Conservation (phyloP, 2,329 filamentous ascomycete genomes). For the Trichoderma cornu-damae region DNA sequence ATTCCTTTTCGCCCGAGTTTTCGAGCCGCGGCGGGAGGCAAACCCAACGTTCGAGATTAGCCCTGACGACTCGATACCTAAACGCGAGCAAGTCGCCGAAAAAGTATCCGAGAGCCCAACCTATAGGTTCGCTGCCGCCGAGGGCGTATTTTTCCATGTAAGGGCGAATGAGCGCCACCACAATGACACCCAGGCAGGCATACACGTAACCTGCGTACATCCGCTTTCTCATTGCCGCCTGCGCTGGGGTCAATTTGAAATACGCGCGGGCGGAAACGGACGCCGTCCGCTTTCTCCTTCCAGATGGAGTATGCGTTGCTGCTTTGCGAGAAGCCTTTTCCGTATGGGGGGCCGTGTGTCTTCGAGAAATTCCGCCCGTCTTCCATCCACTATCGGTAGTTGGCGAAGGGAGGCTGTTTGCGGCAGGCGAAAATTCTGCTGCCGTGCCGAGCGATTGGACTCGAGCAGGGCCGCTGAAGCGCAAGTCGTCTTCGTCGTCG, state of each 20-base stretch:
- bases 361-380: slow-evolving; percentile 28
- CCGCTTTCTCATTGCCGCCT: slow-evolving; percentile 76
- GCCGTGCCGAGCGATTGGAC: slow-evolving; percentile 31
- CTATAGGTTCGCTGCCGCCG: slow-evolving; percentile 70
- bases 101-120: slow-evolving; percentile 88
- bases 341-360: slow-evolving; percentile 51
- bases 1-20: slow-evolving; percentile 33
- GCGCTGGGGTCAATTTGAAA: slow-evolving; percentile 70
- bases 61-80: slow-evolving; percentile 63
- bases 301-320: slow-evolving; percentile 54
- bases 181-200: slow-evolving; percentile 55
- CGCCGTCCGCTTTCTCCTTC: slow-evolving; percentile 60
- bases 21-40: slow-evolving; percentile 53
- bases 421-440: slow-evolving; percentile 20
- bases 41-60: slow-evolving; percentile 70
- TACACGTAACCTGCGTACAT: slow-evolving; percentile 79
- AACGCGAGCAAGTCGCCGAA: slow-evolving; percentile 72
- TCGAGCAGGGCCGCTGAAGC: slow-evolving; percentile 23
- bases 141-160: slow-evolving; percentile 67
- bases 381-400: slow-evolving; percentile 21
- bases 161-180: slow-evolving; percentile 65
- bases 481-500: slow-evolving; percentile 26
- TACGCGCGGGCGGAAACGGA: slow-evolving; percentile 66
- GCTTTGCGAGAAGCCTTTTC: slow-evolving; percentile 34
- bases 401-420: slow-evolving; percentile 20